These are phyloP conservation scores for Haplographium delicatum DNA, from an alignment of 495 filamentous ascomycete species.

Conservation along the genomic window DNA sequence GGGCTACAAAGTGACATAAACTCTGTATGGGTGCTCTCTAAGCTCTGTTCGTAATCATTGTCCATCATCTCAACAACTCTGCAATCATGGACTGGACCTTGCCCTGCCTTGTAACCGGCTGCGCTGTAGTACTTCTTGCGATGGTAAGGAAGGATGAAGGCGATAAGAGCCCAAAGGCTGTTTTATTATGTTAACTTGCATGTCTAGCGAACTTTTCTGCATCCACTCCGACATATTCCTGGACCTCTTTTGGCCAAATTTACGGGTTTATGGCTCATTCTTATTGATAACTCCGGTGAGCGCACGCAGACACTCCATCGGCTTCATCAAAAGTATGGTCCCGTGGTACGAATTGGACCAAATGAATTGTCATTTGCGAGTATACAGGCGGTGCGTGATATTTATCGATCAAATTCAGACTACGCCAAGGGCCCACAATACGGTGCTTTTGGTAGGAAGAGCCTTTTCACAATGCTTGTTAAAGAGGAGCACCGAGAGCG, in stretches of 20 bases:
- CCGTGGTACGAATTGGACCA: neutral
- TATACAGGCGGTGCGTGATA: neutral
- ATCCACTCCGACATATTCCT: neutral
- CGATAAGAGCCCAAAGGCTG: too few species aligned
- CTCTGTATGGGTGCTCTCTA: too few species aligned
- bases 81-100: too few species aligned
- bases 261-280: neutral
- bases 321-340: neutral
- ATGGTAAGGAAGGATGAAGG: too few species aligned
- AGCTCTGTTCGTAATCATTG: too few species aligned
- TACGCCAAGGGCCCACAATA: neutral
- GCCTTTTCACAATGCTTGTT: neutral
- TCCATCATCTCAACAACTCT: too few species aligned
- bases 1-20: too few species aligned
- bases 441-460: neutral
- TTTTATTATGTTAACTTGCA: too few species aligned
- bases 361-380: neutral
- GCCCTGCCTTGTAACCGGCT: too few species aligned
- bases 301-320: neutral
- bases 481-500: constrained; percentile 1
- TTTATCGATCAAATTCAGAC: neutral
- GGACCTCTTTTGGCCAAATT: neutral
- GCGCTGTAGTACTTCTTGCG: too few species aligned
- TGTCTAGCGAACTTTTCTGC: too few species aligned
- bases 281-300: neutral